Evolutionary conservation across 176 grass and related monocot genomes (phyloP).

Genomic region (Phoenix roebelenii): DNA sequence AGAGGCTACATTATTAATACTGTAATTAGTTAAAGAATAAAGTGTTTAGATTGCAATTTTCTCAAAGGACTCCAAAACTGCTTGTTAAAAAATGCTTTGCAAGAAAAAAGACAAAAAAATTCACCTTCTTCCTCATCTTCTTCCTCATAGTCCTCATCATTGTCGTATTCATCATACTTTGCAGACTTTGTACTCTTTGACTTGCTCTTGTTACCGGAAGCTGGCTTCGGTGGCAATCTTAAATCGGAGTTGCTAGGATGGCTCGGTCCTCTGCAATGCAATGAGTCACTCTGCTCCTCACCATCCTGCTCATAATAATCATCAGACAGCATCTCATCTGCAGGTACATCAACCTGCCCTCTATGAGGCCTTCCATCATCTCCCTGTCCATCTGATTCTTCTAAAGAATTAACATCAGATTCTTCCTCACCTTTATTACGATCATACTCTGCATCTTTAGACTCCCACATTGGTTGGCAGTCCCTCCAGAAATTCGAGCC

Average conservation of each 20-base stretch:
- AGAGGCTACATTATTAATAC: too few species aligned
- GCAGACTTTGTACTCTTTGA: conserved; percentile 37
- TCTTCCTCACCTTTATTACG: conserved; percentile 22
- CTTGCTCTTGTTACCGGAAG: conserved; percentile 27
- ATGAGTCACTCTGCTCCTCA: conserved; percentile 60
- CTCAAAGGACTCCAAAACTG: too few species aligned
- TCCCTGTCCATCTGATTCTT: conserved; percentile 43
- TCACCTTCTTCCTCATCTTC: conserved; percentile 67
- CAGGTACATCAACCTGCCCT: conserved; percentile 50
- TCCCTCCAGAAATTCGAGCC: conserved; percentile 80
- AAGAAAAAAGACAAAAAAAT: conserved; percentile 5
- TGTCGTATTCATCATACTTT: conserved; percentile 48
- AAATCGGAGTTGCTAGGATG: conserved; percentile 49
- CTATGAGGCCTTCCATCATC: conserved; percentile 38
- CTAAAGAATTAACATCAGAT: conserved; percentile 37
- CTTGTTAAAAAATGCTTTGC: background rate
- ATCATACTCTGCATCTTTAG: conserved; percentile 23
- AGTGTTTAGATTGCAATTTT: too few species aligned
- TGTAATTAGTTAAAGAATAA: too few species aligned
- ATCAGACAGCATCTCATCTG: conserved; percentile 94
- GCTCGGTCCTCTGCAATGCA: conserved; percentile 42
- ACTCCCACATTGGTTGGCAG: conserved; percentile 29
- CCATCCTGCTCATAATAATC: conserved; percentile 94
- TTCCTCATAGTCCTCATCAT: conserved; percentile 27
- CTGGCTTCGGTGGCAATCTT: conserved; percentile 32